Base-by-base conservation (phyloP, 1,284 basidiomycete species). In the Sphaerobolus stellatus region DNA sequence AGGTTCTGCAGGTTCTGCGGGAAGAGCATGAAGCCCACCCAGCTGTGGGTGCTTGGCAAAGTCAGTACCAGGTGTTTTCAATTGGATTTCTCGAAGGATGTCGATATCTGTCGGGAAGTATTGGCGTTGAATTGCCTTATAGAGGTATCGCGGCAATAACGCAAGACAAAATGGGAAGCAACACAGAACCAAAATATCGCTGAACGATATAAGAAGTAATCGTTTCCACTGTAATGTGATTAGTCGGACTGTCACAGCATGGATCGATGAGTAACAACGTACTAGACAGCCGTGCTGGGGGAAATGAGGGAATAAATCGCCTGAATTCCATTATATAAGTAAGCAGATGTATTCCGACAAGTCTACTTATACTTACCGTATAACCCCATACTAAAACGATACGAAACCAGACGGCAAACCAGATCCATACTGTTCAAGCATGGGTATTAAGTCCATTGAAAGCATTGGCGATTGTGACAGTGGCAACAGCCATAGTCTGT, bases 371-470 rank as follows among this genome's bases (percentile, higher is more conserved):
- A 62, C 82, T 63, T 65, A 90, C 90, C 9, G 94, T 95, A 69
- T 89, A 99, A 31, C 82, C 73, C 74, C 82, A 82, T 41, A 94
- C 68, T 29, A 95, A 72, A 11, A 89, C 68, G 48, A 88, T 84
- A 29, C 96, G 96, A 57, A 98, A 70, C 58, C 83, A 80, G 16
- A 98, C 78, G 27, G 86, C 85, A 61, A 91, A 93, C 69, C 90
- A 89, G 11, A 98, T 90, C 92, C 93, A 99, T 56, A 82, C 88
- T 9, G 90, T 98, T 96, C 96, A 98, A 0, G 88, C 85, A 56
- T 82, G 83, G 1, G 92, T 93, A 67, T 94, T 93, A 46, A 99
- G 75, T 20, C 94, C 96, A 61, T 92, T 92, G 77, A 90, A 98
- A 53, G 94, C 66, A 71, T 96, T 97, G 46, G 89, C 91, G 31